A percentile compares a stretch with the other conserved stretches of the same genome.
These are phyloP conservation scores for Calonectria pseudoturangicola DNA, from an alignment of 2,329 filamentous ascomycete species.

Conservation along the genomic window DNA sequence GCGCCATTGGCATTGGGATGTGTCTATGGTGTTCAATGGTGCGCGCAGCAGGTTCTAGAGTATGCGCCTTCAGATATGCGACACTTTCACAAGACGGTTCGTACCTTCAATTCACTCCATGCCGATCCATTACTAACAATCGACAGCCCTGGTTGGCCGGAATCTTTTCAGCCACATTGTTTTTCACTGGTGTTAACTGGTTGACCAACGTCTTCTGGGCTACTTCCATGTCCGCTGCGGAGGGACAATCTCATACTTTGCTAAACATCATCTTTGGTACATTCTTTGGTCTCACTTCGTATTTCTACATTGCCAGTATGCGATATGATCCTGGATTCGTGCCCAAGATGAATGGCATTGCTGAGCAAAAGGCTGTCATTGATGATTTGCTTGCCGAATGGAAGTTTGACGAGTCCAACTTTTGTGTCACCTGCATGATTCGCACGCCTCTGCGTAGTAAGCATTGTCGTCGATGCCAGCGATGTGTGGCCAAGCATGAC, in stretches of 20 bases:
- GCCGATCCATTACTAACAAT: slow-evolving; percentile 33
- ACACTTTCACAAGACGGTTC: slow-evolving; percentile 89
- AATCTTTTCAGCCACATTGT: slow-evolving; percentile 91
- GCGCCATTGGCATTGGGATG: slow-evolving; percentile 82
- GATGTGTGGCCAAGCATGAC: slow-evolving; percentile 96
- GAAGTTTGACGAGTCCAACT: slow-evolving; percentile 96
- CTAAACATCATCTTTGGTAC: slow-evolving; percentile 85
- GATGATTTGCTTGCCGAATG: slow-evolving; percentile 88
- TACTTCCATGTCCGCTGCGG: slow-evolving; percentile 46
- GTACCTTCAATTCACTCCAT: slow-evolving; percentile 54
- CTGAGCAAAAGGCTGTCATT: slow-evolving; percentile 91
- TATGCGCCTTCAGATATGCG: slow-evolving; percentile 93
- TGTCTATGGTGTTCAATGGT: slow-evolving; percentile 84
- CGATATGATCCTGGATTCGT: slow-evolving; percentile 92
- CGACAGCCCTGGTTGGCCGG: slow-evolving; percentile 90
- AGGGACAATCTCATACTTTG: slow-evolving; percentile 73
- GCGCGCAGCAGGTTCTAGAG: slow-evolving; percentile 84
- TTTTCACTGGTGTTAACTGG: slow-evolving; percentile 87
- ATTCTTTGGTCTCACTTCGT: slow-evolving; percentile 80
- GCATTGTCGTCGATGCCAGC: slow-evolving; percentile 92
- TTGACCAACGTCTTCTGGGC: slow-evolving; percentile 74
- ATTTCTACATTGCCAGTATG: slow-evolving; percentile 94
- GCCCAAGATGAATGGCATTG: slow-evolving; percentile 91
- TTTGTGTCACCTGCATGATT: slow-evolving; percentile 96
- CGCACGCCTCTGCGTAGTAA: slow-evolving; percentile 94